Percentiles rank a stretch among this genome's conserved stretches.
Evolutionary conservation across 768 basidiomycete genomes (phyloP).

Genomic region (Podaxis carcinomalis): DNA sequence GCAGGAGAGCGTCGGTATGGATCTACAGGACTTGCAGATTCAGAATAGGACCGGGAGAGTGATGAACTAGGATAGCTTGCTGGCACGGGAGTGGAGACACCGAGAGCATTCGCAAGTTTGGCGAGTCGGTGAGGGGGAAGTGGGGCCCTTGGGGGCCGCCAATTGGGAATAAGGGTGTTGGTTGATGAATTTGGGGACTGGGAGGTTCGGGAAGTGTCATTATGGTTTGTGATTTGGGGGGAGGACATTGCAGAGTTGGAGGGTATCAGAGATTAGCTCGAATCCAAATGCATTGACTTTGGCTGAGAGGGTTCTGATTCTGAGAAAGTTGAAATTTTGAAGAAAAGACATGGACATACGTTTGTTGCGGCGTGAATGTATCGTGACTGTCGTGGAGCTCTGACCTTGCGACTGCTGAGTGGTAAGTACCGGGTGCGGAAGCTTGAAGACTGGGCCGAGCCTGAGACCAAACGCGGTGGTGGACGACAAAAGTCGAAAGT

Average conservation of each 20-base stretch:
- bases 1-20: constrained; percentile 45
- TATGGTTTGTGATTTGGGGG: constrained; percentile 13
- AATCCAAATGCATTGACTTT: background rate
- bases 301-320: background rate
- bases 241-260: background rate
- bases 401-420: too few relatives aligned
- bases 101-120: constrained; percentile 82
- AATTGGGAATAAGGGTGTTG: constrained; percentile 30
- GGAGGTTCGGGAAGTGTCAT: constrained; percentile 21
- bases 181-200: constrained; percentile 20
- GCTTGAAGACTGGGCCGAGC: too few relatives aligned
- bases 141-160: constrained; percentile 68
- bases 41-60: constrained; percentile 30
- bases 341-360: too few relatives aligned
- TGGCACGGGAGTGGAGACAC: constrained; percentile 72
- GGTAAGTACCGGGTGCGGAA: too few relatives aligned
- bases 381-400: background rate
- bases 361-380: background rate
- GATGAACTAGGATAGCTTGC: constrained; percentile 28
- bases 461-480: background rate
- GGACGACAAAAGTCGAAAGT: background rate
- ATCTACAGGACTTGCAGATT: constrained; percentile 29
- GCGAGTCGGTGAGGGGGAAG: constrained; percentile 74
- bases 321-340: background rate
- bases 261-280: background rate